Evolutionary conservation across 1,139 yeast genomes (phyloP), one percentile per base, ranked within the genome.

Genomic region (Yamadazyma membranifaciens): DNA sequence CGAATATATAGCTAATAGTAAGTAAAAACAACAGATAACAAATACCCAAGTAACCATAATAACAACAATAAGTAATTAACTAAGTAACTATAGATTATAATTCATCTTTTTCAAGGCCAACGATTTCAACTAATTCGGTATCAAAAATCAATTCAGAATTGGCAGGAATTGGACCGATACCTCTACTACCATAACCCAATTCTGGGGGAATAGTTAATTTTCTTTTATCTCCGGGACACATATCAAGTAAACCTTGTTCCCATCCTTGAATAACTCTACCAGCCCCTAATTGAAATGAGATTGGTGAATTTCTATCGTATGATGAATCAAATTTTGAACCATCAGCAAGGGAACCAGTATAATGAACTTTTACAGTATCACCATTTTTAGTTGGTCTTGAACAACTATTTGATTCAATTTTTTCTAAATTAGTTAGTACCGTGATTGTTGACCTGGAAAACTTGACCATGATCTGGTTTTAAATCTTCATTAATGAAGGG

Each of bases 161-260:
- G 28, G 85, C 81, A 25, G 95, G 95, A 58, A 87, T 86, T 42
- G 83, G 84, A 34, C 89, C 91, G 45, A 87, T 81, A 37, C 94
- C 95, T 41, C 79, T 60, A 33, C 69, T 64, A 41, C 97, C 97
- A 52, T 88, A 88, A 7, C 81, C 96, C 56, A 87, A 65, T 36
- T 75, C 73, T 10, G 92, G 75, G 37, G 96, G 95, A 57, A 89
- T 87, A 32, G 80, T 77, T 53, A 88, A 72, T 52, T 77, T 80
- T 57, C 96, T 79, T 67, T 81, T 76, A 62, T 88, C 96, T 38
- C 96, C 96, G 59, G 86, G 73, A 63, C 96, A 88, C 92, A 87
- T 86, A 40, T 82, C 68, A 35, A 57, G 51, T 41, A 87, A 69
- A 33, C 96, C 96, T 62, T 83, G 80, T 49, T 88, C 96, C 96